Conservation (phyloP, 129 eudicot genomes). For the Saussurea involucrata region DNA sequence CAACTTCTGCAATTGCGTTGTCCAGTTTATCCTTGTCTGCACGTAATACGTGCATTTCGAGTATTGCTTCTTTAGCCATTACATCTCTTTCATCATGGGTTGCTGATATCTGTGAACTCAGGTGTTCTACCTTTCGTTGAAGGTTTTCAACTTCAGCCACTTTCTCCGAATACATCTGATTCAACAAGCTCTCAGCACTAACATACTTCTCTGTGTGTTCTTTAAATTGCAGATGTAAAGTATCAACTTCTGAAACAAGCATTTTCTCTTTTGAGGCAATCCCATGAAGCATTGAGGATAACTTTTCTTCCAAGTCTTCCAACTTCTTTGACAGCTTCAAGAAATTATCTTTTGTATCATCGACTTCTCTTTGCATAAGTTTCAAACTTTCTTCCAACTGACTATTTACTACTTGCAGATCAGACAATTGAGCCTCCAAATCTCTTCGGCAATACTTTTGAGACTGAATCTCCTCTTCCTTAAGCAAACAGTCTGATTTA, state of each 20-base stretch:
- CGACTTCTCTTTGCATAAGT: constrained; percentile 36
- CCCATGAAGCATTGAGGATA: constrained; percentile 32
- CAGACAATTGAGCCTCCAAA: constrained; percentile 42
- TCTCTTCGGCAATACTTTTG: constrained; percentile 18
- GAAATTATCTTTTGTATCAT: constrained; percentile 30
- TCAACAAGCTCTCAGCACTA: constrained; percentile 30
- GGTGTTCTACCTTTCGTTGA: constrained; percentile 48
- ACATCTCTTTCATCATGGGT: constrained; percentile 45
- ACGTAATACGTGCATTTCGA: constrained; percentile 47
- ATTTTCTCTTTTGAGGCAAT: constrained; percentile 42
- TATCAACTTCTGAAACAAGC: constrained; percentile 41
- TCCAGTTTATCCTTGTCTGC: constrained; percentile 46
- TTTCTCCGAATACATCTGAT: constrained; percentile 42
- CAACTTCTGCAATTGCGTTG: constrained; percentile 33
- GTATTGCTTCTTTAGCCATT: constrained; percentile 47
- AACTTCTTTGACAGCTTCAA: constrained; percentile 31
- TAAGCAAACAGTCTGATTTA: constrained; percentile 29
- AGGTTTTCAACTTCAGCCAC: constrained; percentile 45
- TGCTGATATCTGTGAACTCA: constrained; percentile 43
- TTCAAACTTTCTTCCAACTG: constrained; percentile 39
- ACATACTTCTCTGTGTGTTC: constrained; percentile 37
- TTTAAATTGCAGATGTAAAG: constrained; percentile 28
- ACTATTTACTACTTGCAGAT: constrained; percentile 30
- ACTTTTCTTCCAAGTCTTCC: constrained; percentile 40
- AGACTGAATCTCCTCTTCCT: constrained; percentile 49